phyloP scores from a whole-genome alignment of 164 flowering plant species.

The Aristolochia californica region DNA sequence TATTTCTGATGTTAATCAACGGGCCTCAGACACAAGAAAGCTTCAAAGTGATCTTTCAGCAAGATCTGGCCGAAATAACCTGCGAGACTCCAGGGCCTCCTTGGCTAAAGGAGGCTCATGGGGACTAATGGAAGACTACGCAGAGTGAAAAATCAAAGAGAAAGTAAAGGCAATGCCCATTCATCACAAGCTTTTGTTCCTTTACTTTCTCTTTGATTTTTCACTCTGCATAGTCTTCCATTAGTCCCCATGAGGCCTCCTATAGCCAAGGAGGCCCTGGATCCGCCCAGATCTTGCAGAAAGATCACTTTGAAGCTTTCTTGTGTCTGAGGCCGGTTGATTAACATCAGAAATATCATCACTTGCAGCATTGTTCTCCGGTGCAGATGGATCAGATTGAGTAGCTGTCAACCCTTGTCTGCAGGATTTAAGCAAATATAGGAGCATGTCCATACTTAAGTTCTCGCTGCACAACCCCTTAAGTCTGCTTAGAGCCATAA shows the following conservation, averaged over 20 bases:
- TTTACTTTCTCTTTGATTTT: conserved; percentile 49
- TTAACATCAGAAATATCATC: conserved; percentile 30
- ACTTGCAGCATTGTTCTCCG: conserved; percentile 12
- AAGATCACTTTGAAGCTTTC: conserved; percentile 33
- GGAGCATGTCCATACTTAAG: conserved; percentile 83
- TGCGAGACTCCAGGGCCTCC: conserved; percentile 21
- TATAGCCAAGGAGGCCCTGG: conserved; percentile 27
- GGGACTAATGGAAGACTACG: conserved; percentile 27
- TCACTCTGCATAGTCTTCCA: conserved; percentile 29
- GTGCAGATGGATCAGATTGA: conserved; percentile 16
- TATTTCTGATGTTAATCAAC: conserved; percentile 25
- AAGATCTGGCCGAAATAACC: conserved; percentile 28
- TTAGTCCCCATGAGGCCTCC: conserved; percentile 20
- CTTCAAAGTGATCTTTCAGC: conserved; percentile 28
- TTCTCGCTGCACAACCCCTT: conserved; percentile 72
- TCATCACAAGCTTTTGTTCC: conserved; percentile 41
- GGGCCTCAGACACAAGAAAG: conserved; percentile 32
- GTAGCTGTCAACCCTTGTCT: conserved; percentile 28
- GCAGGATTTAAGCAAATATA: conserved; percentile 67
- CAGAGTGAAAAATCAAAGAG: conserved; percentile 49
- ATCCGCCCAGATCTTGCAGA: conserved; percentile 24
- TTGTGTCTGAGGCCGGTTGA: conserved; percentile 29
- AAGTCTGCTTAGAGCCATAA: conserved; percentile 81
- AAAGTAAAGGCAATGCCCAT: conserved; percentile 23
- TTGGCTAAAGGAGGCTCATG: conserved; percentile 23